A percentile compares a stretch with the other conserved stretches of the same genome.
These are phyloP conservation scores for Penicillium brevicompactum DNA, from an alignment of 2,329 filamentous ascomycete genomes.

Conservation along the genomic window DNA sequence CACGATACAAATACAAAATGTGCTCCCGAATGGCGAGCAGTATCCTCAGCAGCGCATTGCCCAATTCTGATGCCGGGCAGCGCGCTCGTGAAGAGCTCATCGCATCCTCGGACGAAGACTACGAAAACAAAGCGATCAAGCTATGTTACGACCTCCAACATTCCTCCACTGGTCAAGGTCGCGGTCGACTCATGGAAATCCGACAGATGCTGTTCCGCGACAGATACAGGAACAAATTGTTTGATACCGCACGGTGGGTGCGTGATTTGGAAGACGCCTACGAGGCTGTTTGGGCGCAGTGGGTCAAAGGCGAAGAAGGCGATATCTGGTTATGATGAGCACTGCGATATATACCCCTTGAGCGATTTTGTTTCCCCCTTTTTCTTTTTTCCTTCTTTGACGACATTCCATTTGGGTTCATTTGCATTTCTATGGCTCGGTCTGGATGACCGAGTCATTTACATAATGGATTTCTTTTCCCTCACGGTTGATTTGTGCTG, in stretches of 20 bases:
- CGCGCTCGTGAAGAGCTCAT: slow-evolving; percentile 75
- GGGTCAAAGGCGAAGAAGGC: slow-evolving; percentile 83
- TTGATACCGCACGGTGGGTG: slow-evolving; percentile 91
- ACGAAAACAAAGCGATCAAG: slow-evolving; percentile 74
- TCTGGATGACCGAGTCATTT: slow-evolving; percentile 1
- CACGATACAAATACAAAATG: slow-evolving; percentile 97
- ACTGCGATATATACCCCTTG: slow-evolving; percentile 40
- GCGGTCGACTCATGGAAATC: slow-evolving; percentile 75
- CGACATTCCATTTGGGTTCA: slow-evolving; percentile 1
- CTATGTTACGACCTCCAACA: slow-evolving; percentile 69
- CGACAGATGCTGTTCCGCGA: slow-evolving; percentile 79
- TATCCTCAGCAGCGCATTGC: slow-evolving; percentile 86
- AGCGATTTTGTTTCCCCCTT: slow-evolving; percentile 27
- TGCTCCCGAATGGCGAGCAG: slow-evolving; percentile 97
- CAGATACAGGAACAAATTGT: slow-evolving; percentile 83
- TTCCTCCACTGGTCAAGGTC: slow-evolving; percentile 37
- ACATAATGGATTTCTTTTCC: slow-evolving; percentile 3
- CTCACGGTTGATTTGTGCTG: slow-evolving; percentile 1
- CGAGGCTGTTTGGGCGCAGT: slow-evolving; percentile 81
- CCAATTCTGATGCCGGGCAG: slow-evolving; percentile 67
- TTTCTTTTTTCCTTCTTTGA: slow-evolving; percentile 1
- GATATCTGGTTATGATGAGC: slow-evolving; percentile 77
- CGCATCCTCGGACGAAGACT: slow-evolving; percentile 74
- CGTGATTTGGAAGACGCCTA: slow-evolving; percentile 86
- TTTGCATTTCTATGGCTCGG: slow-evolving; percentile 2